phyloP scores from a whole-genome alignment of 2,329 filamentous ascomycete genomes.

The Epichloe aotearoae region DNA sequence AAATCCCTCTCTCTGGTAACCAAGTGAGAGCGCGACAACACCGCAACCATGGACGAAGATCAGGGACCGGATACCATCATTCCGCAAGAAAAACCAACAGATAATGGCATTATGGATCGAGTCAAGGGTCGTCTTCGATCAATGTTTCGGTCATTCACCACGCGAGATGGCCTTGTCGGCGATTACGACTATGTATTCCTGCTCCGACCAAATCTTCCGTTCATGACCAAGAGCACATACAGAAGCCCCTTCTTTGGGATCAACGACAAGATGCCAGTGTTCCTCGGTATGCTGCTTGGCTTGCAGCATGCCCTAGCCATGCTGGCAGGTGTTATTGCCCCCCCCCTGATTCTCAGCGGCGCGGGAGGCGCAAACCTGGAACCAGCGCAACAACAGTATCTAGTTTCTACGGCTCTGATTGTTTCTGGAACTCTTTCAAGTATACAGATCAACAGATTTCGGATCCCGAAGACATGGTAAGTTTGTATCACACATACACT shows the following conservation, averaged over 20 bases:
- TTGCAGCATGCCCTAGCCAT: slow-evolving; percentile 71
- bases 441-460: slow-evolving; percentile 67
- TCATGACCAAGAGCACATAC: slow-evolving; percentile 47
- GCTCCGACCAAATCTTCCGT: slow-evolving; percentile 71
- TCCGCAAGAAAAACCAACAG: slow-evolving; percentile 22
- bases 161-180: slow-evolving; percentile 63
- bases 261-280: slow-evolving; percentile 61
- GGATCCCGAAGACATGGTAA: slow-evolving; percentile 51
- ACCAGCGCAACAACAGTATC: slow-evolving; percentile 52
- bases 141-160: slow-evolving; percentile 31
- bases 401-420: slow-evolving; percentile 67
- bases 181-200: slow-evolving; percentile 85
- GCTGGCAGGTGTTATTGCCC: slow-evolving; percentile 60
- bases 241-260: slow-evolving; percentile 70
- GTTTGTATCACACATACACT: slow-evolving; percentile 10
- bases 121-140: slow-evolving; percentile 9
- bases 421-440: slow-evolving; percentile 63
- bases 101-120: slow-evolving; percentile 17
- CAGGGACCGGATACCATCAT: slow-evolving; percentile 37
- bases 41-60: slow-evolving; percentile 39
- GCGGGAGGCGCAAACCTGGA: slow-evolving; percentile 50
- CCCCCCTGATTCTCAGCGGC: slow-evolving; percentile 57
- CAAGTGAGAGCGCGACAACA: neutral
- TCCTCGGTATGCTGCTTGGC: slow-evolving; percentile 61
- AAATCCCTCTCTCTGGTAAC: neutral